phyloP scores from a whole-genome alignment of 106 monocot genomes.

The Triglochin maritima region DNA sequence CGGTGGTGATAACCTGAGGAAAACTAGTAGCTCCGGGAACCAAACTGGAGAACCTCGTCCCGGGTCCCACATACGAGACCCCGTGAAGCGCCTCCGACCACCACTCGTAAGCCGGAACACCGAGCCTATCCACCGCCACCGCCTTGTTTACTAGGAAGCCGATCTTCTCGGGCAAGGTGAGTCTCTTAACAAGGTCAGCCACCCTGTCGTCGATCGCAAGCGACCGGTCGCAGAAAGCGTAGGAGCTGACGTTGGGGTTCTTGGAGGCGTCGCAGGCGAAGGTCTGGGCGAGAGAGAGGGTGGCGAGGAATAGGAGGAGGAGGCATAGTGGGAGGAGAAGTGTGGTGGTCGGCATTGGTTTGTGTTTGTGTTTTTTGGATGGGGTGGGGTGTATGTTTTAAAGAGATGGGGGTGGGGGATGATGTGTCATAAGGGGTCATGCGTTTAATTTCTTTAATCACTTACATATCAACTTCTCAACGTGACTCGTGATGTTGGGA shows the following conservation, averaged over 20 bases:
- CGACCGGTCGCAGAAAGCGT: constrained; percentile 12
- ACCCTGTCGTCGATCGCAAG: constrained; percentile 10
- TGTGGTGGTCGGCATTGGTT: too few relatives aligned
- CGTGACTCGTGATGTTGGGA: too few relatives aligned
- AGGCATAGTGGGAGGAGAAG: too few relatives aligned
- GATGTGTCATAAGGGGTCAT: too few relatives aligned
- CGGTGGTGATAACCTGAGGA: constrained; percentile 27
- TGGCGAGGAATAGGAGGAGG: too few relatives aligned
- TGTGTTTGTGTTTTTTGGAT: too few relatives aligned
- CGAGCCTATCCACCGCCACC: constrained; percentile 8
- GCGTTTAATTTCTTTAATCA: too few relatives aligned
- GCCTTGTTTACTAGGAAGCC: constrained; percentile 19
- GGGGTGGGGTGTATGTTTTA: too few relatives aligned
- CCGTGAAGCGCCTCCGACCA: constrained; percentile 34
- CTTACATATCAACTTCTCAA: too few relatives aligned
- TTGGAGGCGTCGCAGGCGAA: constrained; percentile 17
- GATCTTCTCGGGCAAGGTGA: constrained; percentile 25
- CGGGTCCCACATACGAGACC: constrained; percentile 24
- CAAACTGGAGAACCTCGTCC: constrained; percentile 4
- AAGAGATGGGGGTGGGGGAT: too few relatives aligned
- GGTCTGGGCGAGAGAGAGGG: too few relatives aligned
- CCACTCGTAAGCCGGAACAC: constrained; percentile 23
- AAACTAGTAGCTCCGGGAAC: constrained; percentile 23
- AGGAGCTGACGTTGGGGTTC: background rate
- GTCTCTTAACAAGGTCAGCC: constrained; percentile 11